These are phyloP conservation scores for Fusarium sp. DNA, from an alignment of 2,329 filamentous ascomycete genomes.

Conservation along the genomic window DNA sequence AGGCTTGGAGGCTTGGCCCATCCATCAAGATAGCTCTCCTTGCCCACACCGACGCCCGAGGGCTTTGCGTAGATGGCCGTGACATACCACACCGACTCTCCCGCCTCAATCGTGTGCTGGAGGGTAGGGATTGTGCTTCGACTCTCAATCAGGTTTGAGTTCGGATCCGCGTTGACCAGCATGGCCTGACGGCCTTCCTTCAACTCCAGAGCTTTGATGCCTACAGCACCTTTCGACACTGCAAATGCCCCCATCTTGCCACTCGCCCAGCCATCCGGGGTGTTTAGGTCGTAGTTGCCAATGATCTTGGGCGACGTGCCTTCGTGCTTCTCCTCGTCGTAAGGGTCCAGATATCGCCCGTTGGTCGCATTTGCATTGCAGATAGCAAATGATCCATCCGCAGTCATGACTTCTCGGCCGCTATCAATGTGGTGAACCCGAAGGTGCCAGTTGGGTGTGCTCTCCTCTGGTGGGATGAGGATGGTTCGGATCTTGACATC, in stretches of 20 bases:
- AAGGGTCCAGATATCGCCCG: slow-evolving; percentile 63
- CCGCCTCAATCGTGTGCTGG: slow-evolving; percentile 69
- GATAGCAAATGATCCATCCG: slow-evolving; percentile 81
- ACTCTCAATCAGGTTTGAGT: slow-evolving; percentile 80
- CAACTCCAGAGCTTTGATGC: slow-evolving; percentile 67
- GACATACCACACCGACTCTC: slow-evolving; percentile 73
- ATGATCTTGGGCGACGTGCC: slow-evolving; percentile 68
- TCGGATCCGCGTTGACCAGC: slow-evolving; percentile 81
- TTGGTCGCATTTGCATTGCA: slow-evolving; percentile 62
- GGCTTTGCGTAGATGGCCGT: slow-evolving; percentile 80
- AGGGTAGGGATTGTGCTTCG: slow-evolving; percentile 79
- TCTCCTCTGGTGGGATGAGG: slow-evolving; percentile 70
- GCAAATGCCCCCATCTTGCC: slow-evolving; percentile 67
- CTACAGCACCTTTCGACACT: slow-evolving; percentile 67
- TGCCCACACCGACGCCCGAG: slow-evolving; percentile 62
- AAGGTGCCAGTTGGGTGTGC: slow-evolving; percentile 76
- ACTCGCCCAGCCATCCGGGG: slow-evolving; percentile 64
- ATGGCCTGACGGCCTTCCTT: slow-evolving; percentile 66
- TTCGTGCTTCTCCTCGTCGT: slow-evolving; percentile 59
- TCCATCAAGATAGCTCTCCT: slow-evolving; percentile 66
- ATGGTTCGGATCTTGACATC: slow-evolving; percentile 76
- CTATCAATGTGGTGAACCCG: slow-evolving; percentile 72
- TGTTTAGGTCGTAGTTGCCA: slow-evolving; percentile 69
- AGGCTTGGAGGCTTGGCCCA: slow-evolving; percentile 71
- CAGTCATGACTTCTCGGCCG: slow-evolving; percentile 73